These are phyloP conservation scores for Chlorella sp. DNA, from an alignment of 139 green algal species.

Conservation along the genomic window DNA sequence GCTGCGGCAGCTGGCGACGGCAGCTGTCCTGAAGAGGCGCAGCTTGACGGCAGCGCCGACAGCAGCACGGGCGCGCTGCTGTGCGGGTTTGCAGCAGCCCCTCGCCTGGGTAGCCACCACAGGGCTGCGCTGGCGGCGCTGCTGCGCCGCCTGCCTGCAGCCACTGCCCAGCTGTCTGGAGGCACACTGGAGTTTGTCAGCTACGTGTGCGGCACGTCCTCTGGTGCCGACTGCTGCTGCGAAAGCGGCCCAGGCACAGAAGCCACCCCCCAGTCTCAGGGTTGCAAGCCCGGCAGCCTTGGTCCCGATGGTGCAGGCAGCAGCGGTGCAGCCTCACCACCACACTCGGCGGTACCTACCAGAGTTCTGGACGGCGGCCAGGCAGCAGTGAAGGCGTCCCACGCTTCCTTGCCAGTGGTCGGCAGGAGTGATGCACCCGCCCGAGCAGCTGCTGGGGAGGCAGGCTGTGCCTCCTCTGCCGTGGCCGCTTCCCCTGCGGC, in stretches of 20 bases:
- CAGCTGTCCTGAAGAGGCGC: no score
- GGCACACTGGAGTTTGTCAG: not conserved
- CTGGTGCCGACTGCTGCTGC: not conserved
- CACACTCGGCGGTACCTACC: not conserved
- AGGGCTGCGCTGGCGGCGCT: not conserved
- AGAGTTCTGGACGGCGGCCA: not conserved
- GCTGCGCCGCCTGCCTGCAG: not conserved
- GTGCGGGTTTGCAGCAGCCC: not conserved
- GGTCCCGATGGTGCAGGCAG: not conserved
- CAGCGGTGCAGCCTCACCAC: no score
- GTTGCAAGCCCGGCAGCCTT: not conserved
- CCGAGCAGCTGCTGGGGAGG: not conserved
- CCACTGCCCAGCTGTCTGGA: not conserved
- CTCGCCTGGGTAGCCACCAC: not conserved
- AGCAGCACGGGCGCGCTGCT: not conserved
- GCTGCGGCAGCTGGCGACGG: not conserved
- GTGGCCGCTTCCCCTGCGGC: no score
- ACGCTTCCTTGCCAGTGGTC: not conserved
- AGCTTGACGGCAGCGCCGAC: not conserved
- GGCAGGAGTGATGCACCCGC: not conserved
- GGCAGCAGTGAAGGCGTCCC: not conserved
- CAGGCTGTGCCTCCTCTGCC: not conserved
- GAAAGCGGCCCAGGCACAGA: not conserved
- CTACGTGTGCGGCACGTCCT: not conserved
- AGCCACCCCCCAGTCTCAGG: no score